Base-by-base conservation (phyloP, 352 stramenopile species). In the Pseudoperonospora humuli region DNA sequence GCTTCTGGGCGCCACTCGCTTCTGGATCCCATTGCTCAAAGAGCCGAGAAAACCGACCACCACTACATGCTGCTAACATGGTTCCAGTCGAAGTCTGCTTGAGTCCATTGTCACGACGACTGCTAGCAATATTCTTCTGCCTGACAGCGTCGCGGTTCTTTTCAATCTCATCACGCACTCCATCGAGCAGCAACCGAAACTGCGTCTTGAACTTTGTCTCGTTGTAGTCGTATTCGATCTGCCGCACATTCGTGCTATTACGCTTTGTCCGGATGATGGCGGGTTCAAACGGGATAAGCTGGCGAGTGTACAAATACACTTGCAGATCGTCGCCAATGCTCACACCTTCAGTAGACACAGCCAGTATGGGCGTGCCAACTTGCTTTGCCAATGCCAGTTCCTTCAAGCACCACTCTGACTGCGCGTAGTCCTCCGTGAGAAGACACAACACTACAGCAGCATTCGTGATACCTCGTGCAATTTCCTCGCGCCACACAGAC, bases 381-480 rank as follows among this genome's bases (percentile, higher is more conserved):
- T 92, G 77, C 38, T 92, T 92, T 1, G 80, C 80, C 7, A 87
- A 54, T 11, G 80, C 77, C 13, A 92, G 41, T 36, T 92, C 77
- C 37, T 92, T 92, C n/a, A 90, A 35, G 38, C 80, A 92, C 80
- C 77, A 90, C 29, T 92, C 77, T 0, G 75, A 89, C 24, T 78
- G 44, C 2, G 75, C 70, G 23, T 90, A 92, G 41, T 90, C 75
- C 42, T 90, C 77, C 0, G 77, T 88, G 10, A 90, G 45, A 28
- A 90, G 74, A 49, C 80, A 88, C 5, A 92, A 41, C 3, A 92
- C 78, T 4, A 86, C 56, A 7, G 70, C 67, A 9, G 80, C 80
- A 39, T 88, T 81, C 14, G 73, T 85, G 45, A 92, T 88, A 0
- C 80, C 77, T 1, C 77, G 54, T 3, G 75, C 77, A 34, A 92